phyloP scores from a whole-genome alignment of 2,329 filamentous ascomycete species.

The Byssothecium circinans region DNA sequence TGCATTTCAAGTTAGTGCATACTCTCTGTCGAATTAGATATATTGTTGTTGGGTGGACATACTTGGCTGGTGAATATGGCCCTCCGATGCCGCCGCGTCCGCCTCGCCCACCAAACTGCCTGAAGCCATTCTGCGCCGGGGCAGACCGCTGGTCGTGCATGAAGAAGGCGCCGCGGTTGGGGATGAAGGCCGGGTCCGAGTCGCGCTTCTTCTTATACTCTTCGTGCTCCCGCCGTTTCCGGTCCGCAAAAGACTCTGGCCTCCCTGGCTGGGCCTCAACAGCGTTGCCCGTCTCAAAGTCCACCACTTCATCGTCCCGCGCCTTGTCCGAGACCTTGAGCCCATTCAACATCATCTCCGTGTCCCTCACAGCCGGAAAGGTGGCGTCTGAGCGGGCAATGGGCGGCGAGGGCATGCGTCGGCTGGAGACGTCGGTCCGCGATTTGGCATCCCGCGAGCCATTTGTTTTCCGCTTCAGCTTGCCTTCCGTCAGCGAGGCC shows the following conservation, averaged over 20 bases:
- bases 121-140: conserved; percentile 75
- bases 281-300: conserved; percentile 53
- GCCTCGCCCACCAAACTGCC: conserved; percentile 63
- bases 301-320: conserved; percentile 49
- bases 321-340: conserved; percentile 51
- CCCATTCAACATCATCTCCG: conserved; percentile 64
- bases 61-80: conserved; percentile 62
- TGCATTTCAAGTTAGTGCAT: conserved; percentile 21
- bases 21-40: background rate
- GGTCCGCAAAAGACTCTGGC: conserved; percentile 65
- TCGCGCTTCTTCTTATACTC: conserved; percentile 87
- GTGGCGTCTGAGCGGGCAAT: conserved; percentile 41
- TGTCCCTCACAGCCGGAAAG: conserved; percentile 56
- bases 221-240: conserved; percentile 81
- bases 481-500: conserved; percentile 37
- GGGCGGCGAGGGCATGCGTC: conserved; percentile 35
- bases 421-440: conserved; percentile 27
- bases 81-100: conserved; percentile 60
- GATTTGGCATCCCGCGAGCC: conserved; percentile 38
- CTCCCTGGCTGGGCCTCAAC: conserved; percentile 28
- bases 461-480: conserved; percentile 38
- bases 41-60: conserved; percentile 40
- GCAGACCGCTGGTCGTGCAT: conserved; percentile 90
- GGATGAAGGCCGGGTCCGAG: conserved; percentile 88
- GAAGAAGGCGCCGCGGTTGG: conserved; percentile 92